These are phyloP conservation scores for Rhizopogon roseolus DNA, from an alignment of 768 basidiomycete genomes.

Conservation along the genomic window DNA sequence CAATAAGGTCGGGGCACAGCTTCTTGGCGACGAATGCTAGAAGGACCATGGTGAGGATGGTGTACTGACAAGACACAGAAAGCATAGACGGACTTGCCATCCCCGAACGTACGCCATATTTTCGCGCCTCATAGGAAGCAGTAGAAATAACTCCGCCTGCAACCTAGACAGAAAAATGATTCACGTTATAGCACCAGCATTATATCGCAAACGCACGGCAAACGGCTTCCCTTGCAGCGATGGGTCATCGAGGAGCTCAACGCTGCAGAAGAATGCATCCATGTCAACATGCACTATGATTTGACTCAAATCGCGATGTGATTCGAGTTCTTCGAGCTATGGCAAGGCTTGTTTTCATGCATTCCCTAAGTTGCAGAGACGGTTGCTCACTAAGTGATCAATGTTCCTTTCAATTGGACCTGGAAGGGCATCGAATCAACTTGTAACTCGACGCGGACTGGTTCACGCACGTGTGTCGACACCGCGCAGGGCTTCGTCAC, in stretches of 20 bases:
- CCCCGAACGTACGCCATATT: slow-evolving; percentile 87
- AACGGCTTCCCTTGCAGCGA: slow-evolving; percentile 68
- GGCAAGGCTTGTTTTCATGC: not conserved
- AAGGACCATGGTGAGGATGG: not conserved
- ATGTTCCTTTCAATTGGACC: slow-evolving; percentile 59
- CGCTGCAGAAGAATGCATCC: slow-evolving; percentile 89
- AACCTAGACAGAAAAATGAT: slow-evolving; percentile 38
- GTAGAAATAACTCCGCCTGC: slow-evolving; percentile 83
- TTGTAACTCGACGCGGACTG: slow-evolving; percentile 7
- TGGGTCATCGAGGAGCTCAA: slow-evolving; percentile 66
- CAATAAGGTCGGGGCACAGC: slow-evolving; percentile 83
- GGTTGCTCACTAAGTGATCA: slow-evolving; percentile 62
- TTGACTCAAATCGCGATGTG: slow-evolving; percentile 73
- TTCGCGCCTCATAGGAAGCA: slow-evolving; percentile 89
- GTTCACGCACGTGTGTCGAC: slow-evolving; percentile 50
- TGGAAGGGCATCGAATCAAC: slow-evolving; percentile 19
- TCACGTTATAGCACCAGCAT: slow-evolving; percentile 1
- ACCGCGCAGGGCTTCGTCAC: slow-evolving; percentile 52
- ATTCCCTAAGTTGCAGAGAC: not conserved
- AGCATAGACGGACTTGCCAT: slow-evolving; percentile 73
- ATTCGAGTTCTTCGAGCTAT: slow-evolving; percentile 66
- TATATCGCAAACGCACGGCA: slow-evolving; percentile 40
- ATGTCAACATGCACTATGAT: slow-evolving; percentile 92
- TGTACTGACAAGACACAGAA: not conserved
- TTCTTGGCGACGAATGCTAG: slow-evolving; percentile 89